Base-by-base conservation (phyloP, 352 stramenopile genomes). In the Plasmopara halstedii region DNA sequence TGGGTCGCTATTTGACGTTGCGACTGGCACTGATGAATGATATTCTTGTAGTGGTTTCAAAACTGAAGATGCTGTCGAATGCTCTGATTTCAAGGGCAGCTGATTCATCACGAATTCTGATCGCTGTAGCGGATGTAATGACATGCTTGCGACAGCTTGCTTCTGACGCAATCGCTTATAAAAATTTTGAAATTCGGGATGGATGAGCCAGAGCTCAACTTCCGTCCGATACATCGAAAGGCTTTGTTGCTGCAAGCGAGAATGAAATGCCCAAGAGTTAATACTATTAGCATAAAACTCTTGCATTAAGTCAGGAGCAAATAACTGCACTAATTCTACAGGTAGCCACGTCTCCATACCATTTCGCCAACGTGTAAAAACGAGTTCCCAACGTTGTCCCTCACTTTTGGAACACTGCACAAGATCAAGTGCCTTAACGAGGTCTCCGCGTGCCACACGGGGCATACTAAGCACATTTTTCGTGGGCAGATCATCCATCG, bases 231-330 rank as follows among this genome's bases (percentile, higher is more conserved):
- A 79, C 2, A 22, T 32, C 11, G 31, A 34, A 9, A 83, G 56
- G 25, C 61, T 83, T 8, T 58, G 44, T 1, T 56, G 50, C 21
- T 65, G 53, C 20, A 87, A 47, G 23, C 77, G 74, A 18, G 59
- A 43, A 26, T 66, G 59, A 33, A 85, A 77, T 5, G 46, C 60
- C 77, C 77, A 89, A 27, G 77, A 89, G 50, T 89, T 89, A 51
- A 85, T 69, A 20, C 54, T 81, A 42, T 78, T 85, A 33, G 87
- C 74, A 39, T 85, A 89, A 46, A 89, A 85, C 42, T 78, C 68
- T 42, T 89, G 73, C 36, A 89, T 48, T 35, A 86, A 41, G 8
- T 72, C 47, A 13, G 60, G 26, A 6, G 68, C 60, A 20, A 58
- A 62, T 19, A 57, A 37, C 35, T 76, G 62, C 45, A 85, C 62